Evolutionary conservation across 169 alveolate species (phyloP), one percentile per base, ranked within the genome.

Genomic region (Theileria annulata): DNA sequence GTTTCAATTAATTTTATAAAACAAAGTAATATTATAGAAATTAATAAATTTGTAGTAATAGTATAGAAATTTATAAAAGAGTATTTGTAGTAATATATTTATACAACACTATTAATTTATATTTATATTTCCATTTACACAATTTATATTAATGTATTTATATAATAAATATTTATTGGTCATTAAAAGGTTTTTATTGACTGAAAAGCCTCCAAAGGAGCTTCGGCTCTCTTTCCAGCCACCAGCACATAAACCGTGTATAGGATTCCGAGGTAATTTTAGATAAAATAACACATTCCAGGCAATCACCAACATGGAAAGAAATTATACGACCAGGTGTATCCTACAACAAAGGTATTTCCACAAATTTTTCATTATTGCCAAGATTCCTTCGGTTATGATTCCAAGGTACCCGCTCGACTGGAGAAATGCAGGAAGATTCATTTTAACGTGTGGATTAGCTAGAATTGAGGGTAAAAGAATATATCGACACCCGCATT

Each of bases 391-490:
- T 9, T 37, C 95, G 2, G 90, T 92, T n/a, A 73, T 92, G 30
- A 80, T 93, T 17, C 96, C 96, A 8, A 75, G 96, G 12, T 93
- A 81, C 60, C 96, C 96, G 13, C 78, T 87, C 10, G 97, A 94
- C 75, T 94, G 97, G 97, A 58, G 97, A 9, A 94, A 94, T 71
- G 97, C 95, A 33, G 97, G 97, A 0, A 84, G 97, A 12, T 93
- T 92, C 56, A 71, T 94, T 73, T 70, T 94, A 54, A 85, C 93
- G 21, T 91, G 92, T 17, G 96, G 93, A 0, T 31, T 94, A 75
- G 91, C 95, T 35, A 83, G 82, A 80, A 73, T 94, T 33, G 97
- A 94, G 56, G 88, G 88, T n/a, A 75, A 85, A 27, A 68, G 86
- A 49, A 27, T 87, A 21, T 75, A 75, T 47, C 70, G 84, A 23